A percentile compares a stretch with the other conserved stretches of the same genome.
These are phyloP conservation scores for Phyllosticta capitalensis DNA, from an alignment of 2,329 filamentous ascomycete genomes.

Conservation along the genomic window DNA sequence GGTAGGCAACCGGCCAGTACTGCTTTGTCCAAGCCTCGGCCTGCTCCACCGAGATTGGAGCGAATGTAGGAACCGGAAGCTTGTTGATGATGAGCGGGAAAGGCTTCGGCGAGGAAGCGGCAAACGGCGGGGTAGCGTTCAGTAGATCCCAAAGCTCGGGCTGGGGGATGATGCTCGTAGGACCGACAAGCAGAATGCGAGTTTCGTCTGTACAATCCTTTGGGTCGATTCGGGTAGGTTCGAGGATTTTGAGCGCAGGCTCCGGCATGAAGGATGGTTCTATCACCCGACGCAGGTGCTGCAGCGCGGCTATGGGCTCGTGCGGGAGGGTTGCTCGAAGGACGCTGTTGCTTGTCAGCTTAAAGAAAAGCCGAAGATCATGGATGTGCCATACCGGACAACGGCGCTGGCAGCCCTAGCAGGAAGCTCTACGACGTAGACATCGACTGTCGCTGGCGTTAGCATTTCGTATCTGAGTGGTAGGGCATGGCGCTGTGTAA, in stretches of 20 bases:
- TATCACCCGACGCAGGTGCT: slow-evolving; percentile 64
- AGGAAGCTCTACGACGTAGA: slow-evolving; percentile 63
- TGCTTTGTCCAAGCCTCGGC: slow-evolving; percentile 63
- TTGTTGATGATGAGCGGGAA: slow-evolving; percentile 47
- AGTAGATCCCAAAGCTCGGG: slow-evolving; percentile 42
- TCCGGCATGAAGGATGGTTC: slow-evolving; percentile 60
- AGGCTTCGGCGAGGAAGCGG: slow-evolving; percentile 24
- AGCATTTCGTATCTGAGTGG: not conserved
- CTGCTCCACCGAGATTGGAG: slow-evolving; percentile 67
- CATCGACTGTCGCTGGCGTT: slow-evolving; percentile 42
- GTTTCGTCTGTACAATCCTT: slow-evolving; percentile 15
- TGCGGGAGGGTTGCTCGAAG: slow-evolving; percentile 36
- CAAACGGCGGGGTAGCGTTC: slow-evolving; percentile 22
- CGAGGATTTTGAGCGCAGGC: slow-evolving; percentile 27
- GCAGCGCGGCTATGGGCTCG: slow-evolving; percentile 35
- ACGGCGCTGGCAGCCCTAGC: slow-evolving; percentile 62
- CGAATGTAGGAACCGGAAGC: slow-evolving; percentile 60
- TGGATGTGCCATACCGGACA: slow-evolving; percentile 51
- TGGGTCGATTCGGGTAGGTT: slow-evolving; percentile 22
- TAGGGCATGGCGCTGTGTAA: not conserved
- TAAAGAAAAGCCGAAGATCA: slow-evolving; percentile 11
- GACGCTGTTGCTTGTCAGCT: slow-evolving; percentile 29
- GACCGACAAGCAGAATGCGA: slow-evolving; percentile 44
- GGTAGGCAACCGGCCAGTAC: slow-evolving; percentile 80
- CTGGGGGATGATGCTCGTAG: slow-evolving; percentile 41